Evolutionary conservation across 148 eudicot species (phyloP).

Genomic region (Rhododendron ovatum): DNA sequence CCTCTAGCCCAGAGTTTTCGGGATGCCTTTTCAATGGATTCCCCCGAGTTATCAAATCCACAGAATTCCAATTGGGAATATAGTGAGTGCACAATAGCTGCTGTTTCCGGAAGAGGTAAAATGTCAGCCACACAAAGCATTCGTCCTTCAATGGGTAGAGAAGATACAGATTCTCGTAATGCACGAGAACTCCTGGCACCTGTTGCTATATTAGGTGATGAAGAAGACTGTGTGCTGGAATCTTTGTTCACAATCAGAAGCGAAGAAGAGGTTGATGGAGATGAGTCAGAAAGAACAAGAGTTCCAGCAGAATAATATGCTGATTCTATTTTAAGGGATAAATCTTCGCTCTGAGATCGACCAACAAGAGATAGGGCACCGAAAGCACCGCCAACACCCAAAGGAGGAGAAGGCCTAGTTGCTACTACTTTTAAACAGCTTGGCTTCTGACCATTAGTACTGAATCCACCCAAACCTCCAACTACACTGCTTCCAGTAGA

Average conservation of each 20-base stretch:
- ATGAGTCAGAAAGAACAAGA: constrained; percentile 93
- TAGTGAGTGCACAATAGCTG: constrained; percentile 71
- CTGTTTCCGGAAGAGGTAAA: constrained; percentile 74
- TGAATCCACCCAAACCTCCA: constrained; percentile 55
- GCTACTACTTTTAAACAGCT: constrained; percentile 81
- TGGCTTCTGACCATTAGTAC: constrained; percentile 53
- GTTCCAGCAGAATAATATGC: constrained; percentile 80
- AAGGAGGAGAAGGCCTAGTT: constrained; percentile 90
- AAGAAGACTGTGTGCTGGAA: constrained; percentile 62
- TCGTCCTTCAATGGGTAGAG: constrained; percentile 88
- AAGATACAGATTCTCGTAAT: constrained; percentile 80
- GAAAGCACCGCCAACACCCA: constrained; percentile 77
- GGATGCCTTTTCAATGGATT: constrained; percentile 64
- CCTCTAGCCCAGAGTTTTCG: constrained; percentile 90
- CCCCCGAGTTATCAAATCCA: constrained; percentile 56
- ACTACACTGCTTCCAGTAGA: constrained; percentile 59
- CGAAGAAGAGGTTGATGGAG: constrained; percentile 77
- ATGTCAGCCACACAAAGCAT: constrained; percentile 94
- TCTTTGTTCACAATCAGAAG: constrained; percentile 81
- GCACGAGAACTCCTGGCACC: constrained; percentile 72
- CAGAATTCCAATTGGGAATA: constrained; percentile 67
- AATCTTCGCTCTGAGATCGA: constrained; percentile 81
- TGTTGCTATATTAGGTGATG: constrained; percentile 56
- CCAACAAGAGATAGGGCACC: constrained; percentile 74
- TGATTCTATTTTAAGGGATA: constrained; percentile 79